A percentile compares a stretch with the other conserved stretches of the same genome.
Conservation (phyloP, 2,329 filamentous ascomycete species). For the Pseudophaeomoniella oleicola region DNA sequence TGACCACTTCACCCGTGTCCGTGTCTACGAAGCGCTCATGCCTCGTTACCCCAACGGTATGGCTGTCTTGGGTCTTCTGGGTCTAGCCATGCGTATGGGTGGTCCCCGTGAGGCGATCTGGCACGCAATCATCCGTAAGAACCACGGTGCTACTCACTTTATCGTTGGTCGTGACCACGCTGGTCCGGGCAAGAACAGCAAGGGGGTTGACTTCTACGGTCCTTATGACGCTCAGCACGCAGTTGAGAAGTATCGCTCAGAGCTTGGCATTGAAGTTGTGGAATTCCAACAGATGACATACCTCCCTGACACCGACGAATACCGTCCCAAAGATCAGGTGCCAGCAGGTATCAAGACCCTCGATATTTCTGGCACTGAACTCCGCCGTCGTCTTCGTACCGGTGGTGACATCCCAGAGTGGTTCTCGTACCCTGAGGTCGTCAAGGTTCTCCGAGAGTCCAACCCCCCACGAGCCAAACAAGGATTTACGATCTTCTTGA, state of each 20-base stretch:
- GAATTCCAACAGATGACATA: conserved; percentile 99
- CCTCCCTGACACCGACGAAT: conserved; percentile 92
- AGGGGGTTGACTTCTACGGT: conserved; percentile 93
- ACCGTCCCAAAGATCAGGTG: conserved; percentile 85
- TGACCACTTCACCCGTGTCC: conserved; percentile 97
- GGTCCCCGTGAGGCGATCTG: conserved; percentile 96
- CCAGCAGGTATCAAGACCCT: conserved; percentile 68
- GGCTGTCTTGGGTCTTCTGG: conserved; percentile 88
- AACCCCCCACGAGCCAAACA: conserved; percentile 83
- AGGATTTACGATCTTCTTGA: conserved; percentile 97
- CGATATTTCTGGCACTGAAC: conserved; percentile 79
- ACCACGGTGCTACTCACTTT: conserved; percentile 97
- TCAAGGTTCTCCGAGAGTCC: conserved; percentile 88
- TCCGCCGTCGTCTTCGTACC: conserved; percentile 77
- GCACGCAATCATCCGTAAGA: conserved; percentile 99
- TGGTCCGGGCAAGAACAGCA: conserved; percentile 94
- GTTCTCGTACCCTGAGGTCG: conserved; percentile 99
- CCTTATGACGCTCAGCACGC: conserved; percentile 95
- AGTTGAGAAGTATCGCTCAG: conserved; percentile 88
- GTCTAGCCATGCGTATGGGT: conserved; percentile 97
- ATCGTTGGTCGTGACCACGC: conserved; percentile 98
- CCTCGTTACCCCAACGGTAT: conserved; percentile 98
- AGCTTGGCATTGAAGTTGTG: conserved; percentile 97
- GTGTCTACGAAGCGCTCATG: conserved; percentile 93
- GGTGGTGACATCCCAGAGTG: conserved; percentile 94